Evolutionary conservation across 2,329 filamentous ascomycete species (phyloP).

Genomic region (Exophiala alcalophila): DNA sequence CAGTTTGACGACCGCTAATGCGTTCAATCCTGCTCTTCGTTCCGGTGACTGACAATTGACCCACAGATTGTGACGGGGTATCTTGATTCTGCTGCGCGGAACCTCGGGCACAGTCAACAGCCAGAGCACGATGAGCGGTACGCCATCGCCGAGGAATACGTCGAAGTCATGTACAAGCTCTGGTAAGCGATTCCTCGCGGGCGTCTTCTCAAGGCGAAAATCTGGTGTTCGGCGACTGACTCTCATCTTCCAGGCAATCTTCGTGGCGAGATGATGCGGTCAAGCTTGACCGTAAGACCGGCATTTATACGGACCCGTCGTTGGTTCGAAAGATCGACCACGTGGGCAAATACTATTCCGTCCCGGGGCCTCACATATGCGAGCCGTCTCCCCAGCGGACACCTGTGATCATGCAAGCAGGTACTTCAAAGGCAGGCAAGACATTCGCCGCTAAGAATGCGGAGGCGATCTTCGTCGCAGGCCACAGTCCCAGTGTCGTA

Average conservation of each 20-base stretch:
- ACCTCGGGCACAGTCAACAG: conserved; percentile 58
- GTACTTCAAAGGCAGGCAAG: conserved; percentile 57
- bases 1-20: conserved; percentile 23
- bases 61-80: conserved; percentile 70
- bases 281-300: conserved; percentile 54
- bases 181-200: not conserved
- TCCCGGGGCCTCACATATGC: conserved; percentile 48
- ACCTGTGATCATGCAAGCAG: conserved; percentile 58
- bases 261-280: conserved; percentile 68
- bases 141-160: conserved; percentile 60
- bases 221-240: conserved; percentile 44
- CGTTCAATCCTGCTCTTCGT: not conserved
- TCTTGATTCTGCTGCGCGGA: conserved; percentile 63
- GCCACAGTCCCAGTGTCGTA: conserved; percentile 57
- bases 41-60: too few relatives aligned
- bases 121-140: conserved; percentile 64
- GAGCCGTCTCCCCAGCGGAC: conserved; percentile 58
- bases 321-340: conserved; percentile 66
- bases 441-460: conserved; percentile 57
- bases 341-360: conserved; percentile 50
- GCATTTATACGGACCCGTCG: conserved; percentile 58
- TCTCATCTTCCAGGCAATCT: conserved; percentile 64
- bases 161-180: conserved; percentile 16
- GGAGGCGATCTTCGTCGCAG: conserved; percentile 59
- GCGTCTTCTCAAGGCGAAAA: too few relatives aligned